phyloP scores from a whole-genome alignment of 129 eudicot species.

The Gnaphalium uliginosum region DNA sequence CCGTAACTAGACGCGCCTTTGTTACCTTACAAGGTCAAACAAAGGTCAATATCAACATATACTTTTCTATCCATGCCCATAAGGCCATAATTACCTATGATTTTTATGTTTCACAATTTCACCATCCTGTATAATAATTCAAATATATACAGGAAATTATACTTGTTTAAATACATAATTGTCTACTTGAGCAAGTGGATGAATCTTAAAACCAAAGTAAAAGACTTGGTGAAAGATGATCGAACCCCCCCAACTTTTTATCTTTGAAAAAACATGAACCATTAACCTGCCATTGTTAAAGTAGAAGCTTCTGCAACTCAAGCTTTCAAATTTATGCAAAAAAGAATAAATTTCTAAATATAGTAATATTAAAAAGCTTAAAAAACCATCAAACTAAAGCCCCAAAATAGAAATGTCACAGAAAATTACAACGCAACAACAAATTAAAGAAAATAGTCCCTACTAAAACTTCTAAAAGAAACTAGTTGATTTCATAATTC shows the following conservation, averaged over 20 bases:
- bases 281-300: slow-evolving; percentile 13
- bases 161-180: not conserved
- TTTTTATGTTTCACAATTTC: too few species aligned
- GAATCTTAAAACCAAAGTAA: slow-evolving; percentile 23
- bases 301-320: slow-evolving; percentile 13
- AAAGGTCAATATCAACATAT: too few species aligned
- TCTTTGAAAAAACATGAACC: not conserved
- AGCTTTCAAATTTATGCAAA: not conserved
- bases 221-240: slow-evolving; percentile 23
- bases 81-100: too few species aligned
- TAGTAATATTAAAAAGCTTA: not conserved
- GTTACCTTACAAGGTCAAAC: too few species aligned
- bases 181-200: slow-evolving; percentile 28
- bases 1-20: too few species aligned
- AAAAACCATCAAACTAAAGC: slow-evolving; percentile 27
- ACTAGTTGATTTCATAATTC: not conserved
- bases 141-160: too few species aligned
- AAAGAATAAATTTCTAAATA: not conserved
- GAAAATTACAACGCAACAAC: slow-evolving; percentile 22
- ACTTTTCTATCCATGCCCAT: too few species aligned
- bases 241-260: slow-evolving; percentile 21
- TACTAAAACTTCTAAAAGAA: slow-evolving; percentile 18
- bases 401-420: slow-evolving; percentile 33
- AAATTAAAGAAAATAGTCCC: slow-evolving; percentile 4
- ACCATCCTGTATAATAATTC: too few species aligned